Evolutionary conservation across 768 basidiomycete species (phyloP), one percentile per base, ranked within the genome.

Genomic region (Tylopilus vinaceipallidus): DNA sequence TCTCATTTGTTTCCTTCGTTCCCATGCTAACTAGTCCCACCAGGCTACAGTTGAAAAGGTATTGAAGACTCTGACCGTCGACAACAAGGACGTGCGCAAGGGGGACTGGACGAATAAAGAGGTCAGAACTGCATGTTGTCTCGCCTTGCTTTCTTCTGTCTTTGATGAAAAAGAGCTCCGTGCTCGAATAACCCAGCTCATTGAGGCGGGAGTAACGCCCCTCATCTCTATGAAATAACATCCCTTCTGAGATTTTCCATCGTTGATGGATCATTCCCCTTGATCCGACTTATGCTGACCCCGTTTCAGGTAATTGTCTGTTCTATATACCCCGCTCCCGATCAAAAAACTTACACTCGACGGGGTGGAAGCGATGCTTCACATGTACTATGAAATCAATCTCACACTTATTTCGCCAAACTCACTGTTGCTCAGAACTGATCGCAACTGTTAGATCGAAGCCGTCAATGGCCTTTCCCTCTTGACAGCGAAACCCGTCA

Each of bases 61-160:
- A 29, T 71, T 86, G 52, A 86, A 92, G 61, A 74, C 81, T 45
- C 69, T 99, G 42, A 84, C 80, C 2, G 85, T 83, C 32, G 91
- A 95, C 46, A 76, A 76, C 64, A 93, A 86, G 73, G 97, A 98
- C 67, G 83, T 93, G 44, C 85, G 97, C 49, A 98, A 99, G 71
- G 84, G 75, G 14, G 89, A 91, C 12, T 99, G 97, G 97, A 84
- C 72, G 35, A 93, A 91, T 70, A 98, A 98, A 82, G 97, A 99
- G 90, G 95, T 42, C 38, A 23, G 19, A 17, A 27, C 46, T 36
- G n/a, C 24, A 1, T 20, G 36, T 11, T 33, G 14, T 35, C 29
- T 58, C 54, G 12, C 27, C 27, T 16, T 48, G 23, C 16, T 40
- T 46, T 33, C 47, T 49, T 41, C 22, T 56, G n/a, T 59, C 50